phyloP scores from a whole-genome alignment of 2,329 filamentous ascomycete species.

The Alternaria triticimaculans region DNA sequence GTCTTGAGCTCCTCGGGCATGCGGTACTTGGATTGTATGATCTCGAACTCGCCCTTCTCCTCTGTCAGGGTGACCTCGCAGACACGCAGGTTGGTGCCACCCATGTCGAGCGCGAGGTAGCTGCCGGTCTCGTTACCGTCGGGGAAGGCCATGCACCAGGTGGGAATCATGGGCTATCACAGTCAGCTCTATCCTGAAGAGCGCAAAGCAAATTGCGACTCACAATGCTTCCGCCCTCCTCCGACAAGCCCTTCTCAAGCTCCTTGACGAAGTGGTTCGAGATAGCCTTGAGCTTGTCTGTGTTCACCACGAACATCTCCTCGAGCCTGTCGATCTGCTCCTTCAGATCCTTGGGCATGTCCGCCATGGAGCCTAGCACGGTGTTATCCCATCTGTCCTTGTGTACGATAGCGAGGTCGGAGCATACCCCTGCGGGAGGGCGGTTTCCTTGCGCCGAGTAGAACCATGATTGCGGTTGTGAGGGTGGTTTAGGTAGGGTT shows the following conservation, averaged over 20 bases:
- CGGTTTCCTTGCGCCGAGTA: conserved; percentile 68
- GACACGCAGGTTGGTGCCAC: conserved; percentile 92
- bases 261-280: conserved; percentile 89
- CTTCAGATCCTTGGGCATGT: conserved; percentile 85
- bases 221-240: conserved; percentile 92
- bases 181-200: conserved; percentile 74
- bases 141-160: conserved; percentile 93
- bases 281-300: conserved; percentile 84
- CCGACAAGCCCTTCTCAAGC: conserved; percentile 82
- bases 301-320: conserved; percentile 79
- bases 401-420: conserved; percentile 3
- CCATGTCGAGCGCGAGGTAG: conserved; percentile 92
- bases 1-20: conserved; percentile 95
- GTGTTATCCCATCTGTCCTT: conserved; percentile 27
- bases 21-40: conserved; percentile 94
- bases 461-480: conserved; percentile 63
- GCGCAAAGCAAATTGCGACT: conserved; percentile 69
- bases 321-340: conserved; percentile 84
- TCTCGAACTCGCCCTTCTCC: conserved; percentile 90
- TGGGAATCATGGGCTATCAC: conserved; percentile 90
- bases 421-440: conserved; percentile 77
- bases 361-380: conserved; percentile 79
- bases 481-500: not conserved
- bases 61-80: conserved; percentile 92
- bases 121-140: conserved; percentile 87